Evolutionary conservation across 169 alveolate species (phyloP), one percentile per base, ranked within the genome.

Genomic region (Miamiensis avidus): DNA sequence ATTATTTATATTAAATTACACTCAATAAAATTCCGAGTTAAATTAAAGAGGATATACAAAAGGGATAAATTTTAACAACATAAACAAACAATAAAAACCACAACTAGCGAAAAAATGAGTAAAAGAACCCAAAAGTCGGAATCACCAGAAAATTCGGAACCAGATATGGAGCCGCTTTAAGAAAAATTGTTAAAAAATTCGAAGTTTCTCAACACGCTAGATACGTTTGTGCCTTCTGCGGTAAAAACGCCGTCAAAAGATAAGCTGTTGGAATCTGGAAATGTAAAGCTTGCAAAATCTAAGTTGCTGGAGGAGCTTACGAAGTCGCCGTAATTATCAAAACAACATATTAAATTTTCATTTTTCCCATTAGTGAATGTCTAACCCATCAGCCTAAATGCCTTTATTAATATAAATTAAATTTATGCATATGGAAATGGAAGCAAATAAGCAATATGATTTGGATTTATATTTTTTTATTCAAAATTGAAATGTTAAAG

Each of bases 301-400:
- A 93, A 78, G 94, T 98, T 72, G 99, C 99, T 34, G 99, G 99
- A 30, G 99, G 99, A 29, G 99, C 99, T 64, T 98, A 99, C 99
- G 95, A 96, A 75, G 93, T 98, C 82, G 95, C 98, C 81, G 69
- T 49, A 49, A 49, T 49, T 49, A 11, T 49, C 69, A 49, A 49
- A 49, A 49, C 4, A 49, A n/a, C n/a, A 49, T 49, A 11, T 49
- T 20, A 49, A 49, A 4, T 49, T 49, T 49, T 49, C 20, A 4
- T 20, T 49, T 11, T 11, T 11, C 20, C 20, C 20, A 11, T 49
- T 11, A 49, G 69, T 49, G 26, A 49, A 11, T 49, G 20, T 49
- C 4, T 49, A 49, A 20, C 69, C 69, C 69, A 4, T 11, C 69
- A 4, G 20, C 26, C 20, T 49, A 49, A n/a, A n/a, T n/a, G n/a